A percentile compares a stretch with the other conserved stretches of the same genome.
Conservation (phyloP, 768 basidiomycete species). For the Leucosporidium scottii region DNA sequence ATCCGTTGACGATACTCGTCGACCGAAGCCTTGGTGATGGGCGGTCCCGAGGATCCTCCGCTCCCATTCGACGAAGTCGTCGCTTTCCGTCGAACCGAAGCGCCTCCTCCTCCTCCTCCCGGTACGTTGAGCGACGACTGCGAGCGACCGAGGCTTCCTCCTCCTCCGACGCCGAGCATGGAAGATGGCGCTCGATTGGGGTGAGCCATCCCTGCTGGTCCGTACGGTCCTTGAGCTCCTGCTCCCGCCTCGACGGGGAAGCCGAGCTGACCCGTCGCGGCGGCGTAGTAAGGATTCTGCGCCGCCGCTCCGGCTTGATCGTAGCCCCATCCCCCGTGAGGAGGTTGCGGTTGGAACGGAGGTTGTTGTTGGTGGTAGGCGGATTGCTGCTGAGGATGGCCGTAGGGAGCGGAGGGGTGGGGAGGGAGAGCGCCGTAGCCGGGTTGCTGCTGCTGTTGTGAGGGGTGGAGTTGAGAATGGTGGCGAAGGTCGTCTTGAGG, state of each 20-base stretch:
- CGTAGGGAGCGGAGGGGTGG: background rate
- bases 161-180: background rate
- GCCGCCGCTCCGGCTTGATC: conserved; percentile 26
- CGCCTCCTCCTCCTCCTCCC: conserved; percentile 3
- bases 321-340: conserved; percentile 18
- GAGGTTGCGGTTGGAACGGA: conserved; percentile 15
- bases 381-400: background rate
- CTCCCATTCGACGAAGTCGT: conserved; percentile 5
- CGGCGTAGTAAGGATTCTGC: conserved; percentile 33
- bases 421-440: no score
- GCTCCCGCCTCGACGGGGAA: conserved; percentile 1
- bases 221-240: conserved; percentile 5
- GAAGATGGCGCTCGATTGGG: background rate
- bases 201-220: no score
- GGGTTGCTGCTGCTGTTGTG: background rate
- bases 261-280: conserved; percentile 30
- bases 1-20: conserved; percentile 96
- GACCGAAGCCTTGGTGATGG: conserved; percentile 62
- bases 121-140: conserved; percentile 22
- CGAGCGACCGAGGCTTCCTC: conserved; percentile 16
- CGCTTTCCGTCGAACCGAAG: conserved; percentile 10
- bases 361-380: conserved; percentile 2
- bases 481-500: no score
- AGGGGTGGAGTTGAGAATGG: conserved; percentile 1
- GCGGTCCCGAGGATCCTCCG: conserved; percentile 13